Conservation (phyloP, 2,329 filamentous ascomycete species). For the Tricladium varicosporioides region DNA sequence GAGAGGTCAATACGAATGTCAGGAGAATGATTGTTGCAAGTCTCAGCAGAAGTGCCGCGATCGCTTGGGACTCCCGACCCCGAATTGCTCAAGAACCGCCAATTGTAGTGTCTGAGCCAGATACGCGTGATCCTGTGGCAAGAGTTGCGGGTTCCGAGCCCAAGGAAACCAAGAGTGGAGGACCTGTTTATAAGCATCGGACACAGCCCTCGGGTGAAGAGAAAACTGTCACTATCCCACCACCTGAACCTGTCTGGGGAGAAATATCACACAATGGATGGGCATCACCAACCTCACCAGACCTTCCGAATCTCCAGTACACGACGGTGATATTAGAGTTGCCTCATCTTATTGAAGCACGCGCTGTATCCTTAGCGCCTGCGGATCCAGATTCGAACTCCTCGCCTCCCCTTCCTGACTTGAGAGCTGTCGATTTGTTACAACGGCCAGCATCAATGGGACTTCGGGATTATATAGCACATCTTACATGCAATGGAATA, state of each 20-base stretch:
- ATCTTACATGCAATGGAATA: constrained; percentile 67
- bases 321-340: constrained; percentile 77
- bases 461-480: constrained; percentile 74
- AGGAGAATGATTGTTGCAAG: constrained; percentile 71
- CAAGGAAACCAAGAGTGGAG: constrained; percentile 8
- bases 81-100: constrained; percentile 46
- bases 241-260: constrained; percentile 61
- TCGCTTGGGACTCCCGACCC: constrained; percentile 76
- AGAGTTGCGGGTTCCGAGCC: constrained; percentile 15
- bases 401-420: constrained; percentile 53
- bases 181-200: constrained; percentile 7
- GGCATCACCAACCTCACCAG: constrained; percentile 74
- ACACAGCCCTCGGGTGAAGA: constrained; percentile 20
- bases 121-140: constrained; percentile 27
- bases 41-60: constrained; percentile 72
- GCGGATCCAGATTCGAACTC: constrained; percentile 43
- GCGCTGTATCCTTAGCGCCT: constrained; percentile 81
- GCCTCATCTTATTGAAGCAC: constrained; percentile 86
- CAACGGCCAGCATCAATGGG: constrained; percentile 70
- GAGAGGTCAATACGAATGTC: constrained; percentile 74
- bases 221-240: constrained; percentile 21
- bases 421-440: constrained; percentile 67
- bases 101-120: constrained; percentile 30
- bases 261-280: constrained; percentile 84
- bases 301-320: constrained; percentile 82